Evolutionary conservation across 1,284 basidiomycete species (phyloP), one percentile per base, ranked within the genome.

Genomic region (Fomitopsis pinicola): DNA sequence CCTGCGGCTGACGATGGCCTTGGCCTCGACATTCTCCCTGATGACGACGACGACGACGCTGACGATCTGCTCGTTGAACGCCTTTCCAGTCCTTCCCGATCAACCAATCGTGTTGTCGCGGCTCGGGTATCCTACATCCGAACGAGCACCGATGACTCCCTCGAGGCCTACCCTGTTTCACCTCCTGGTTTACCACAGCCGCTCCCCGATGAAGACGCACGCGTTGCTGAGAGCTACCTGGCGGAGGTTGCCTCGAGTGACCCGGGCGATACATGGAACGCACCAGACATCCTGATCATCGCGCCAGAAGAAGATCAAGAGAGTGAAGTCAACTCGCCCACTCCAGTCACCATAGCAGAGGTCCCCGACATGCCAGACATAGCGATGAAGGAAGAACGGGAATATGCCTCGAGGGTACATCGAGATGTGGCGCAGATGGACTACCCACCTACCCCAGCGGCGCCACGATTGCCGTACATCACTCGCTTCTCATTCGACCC

Each of bases 381-480:
- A 26, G 3, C 4, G 14, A 12, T 9, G 9, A 26, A 50, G 9
- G 5, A 50, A 26, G 44, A 35, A 7, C 42, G 6, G 17, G 44
- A 38, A 54, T 45, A 14, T 19, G 10, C n/a, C 44, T 55, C 19
- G 52, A 44, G 22, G 36, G 30, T 14, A 19, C 44, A 15, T 38
- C n/a, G 17, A 42, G 40, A 35, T 30, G 22, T 5, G 33, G 30
- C 2, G 22, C 56, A 10, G n/a, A 28, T 22, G 44, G 5, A 45
- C 36, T n/a, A 19, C 35, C 42, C 57, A 36, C 17, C 33, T 42
- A 33, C 48, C 1, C 60, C 60, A 8, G 44, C 54, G 14, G 55
- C 58, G 28, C 58, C 61, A 12, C 61, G 58, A 8, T 9, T 62
- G 19, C 48, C 36, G 14, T 36, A 28, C 40, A 59, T 62, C 22